phyloP scores from a whole-genome alignment of 305 asterid species.

The Rubia peregrina region DNA sequence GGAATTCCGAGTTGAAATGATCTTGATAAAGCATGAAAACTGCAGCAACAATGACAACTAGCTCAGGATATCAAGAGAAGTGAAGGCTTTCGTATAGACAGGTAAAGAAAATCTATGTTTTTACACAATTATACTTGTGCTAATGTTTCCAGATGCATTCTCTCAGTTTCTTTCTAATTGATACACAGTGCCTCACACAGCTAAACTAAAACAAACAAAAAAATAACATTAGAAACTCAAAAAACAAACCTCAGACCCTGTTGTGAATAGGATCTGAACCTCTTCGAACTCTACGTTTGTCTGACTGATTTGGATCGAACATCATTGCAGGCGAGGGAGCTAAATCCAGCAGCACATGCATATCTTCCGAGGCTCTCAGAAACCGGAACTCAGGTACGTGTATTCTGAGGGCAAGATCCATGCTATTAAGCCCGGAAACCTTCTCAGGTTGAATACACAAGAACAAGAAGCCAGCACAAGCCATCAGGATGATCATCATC shows the following conservation, averaged over 20 bases:
- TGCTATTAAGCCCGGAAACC: constrained; percentile 30
- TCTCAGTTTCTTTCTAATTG: constrained; percentile 10
- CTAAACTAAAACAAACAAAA: neutral
- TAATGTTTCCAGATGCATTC: constrained; percentile 11
- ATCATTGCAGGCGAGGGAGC: constrained; percentile 61
- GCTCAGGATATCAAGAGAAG: neutral
- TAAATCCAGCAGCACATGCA: constrained; percentile 26
- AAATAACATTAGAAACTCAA: constrained; percentile 6
- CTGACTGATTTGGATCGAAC: constrained; percentile 64
- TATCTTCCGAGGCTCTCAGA: constrained; percentile 31
- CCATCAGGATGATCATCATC: constrained; percentile 33
- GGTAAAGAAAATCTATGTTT: constrained; percentile 13
- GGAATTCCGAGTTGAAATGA: neutral
- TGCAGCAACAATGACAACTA: neutral
- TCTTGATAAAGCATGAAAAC: neutral
- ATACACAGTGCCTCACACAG: constrained; percentile 14
- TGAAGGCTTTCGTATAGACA: constrained; percentile 3
- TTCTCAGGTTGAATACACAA: constrained; percentile 31
- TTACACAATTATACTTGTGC: constrained; percentile 16
- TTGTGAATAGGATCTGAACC: constrained; percentile 91
- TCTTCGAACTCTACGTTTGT: constrained; percentile 59
- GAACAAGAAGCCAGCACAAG: constrained; percentile 37
- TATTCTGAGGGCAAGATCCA: constrained; percentile 41
- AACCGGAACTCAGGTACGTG: constrained; percentile 22
- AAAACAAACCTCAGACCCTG: constrained; percentile 34